Evolutionary conservation across 1,284 basidiomycete species (phyloP), one percentile per base, ranked within the genome.

Genomic region (Trichosporon sp.): DNA sequence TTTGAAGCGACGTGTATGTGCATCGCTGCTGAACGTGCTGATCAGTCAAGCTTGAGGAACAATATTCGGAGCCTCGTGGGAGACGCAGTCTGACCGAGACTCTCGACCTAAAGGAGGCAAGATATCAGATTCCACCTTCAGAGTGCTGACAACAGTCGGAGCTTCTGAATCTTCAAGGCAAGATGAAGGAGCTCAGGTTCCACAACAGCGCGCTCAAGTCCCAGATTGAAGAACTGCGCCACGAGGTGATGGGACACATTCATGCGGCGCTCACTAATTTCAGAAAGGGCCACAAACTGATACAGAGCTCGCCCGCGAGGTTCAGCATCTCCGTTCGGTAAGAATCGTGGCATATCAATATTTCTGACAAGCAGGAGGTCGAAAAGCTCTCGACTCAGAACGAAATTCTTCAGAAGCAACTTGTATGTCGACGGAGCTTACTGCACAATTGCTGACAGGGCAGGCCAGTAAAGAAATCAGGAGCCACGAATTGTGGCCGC

Each of bases 151-250:
- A 1, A 6, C 21, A 36, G 3, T 37, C 25, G 32, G 46, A 23
- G n/a, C 21, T 10, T 7, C 21, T 25, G 27, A 34, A 16, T 25
- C 34, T 58, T 1, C 32, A 58, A 25, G 65, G 67, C 37, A 67
- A 69, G 63, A 56, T 68, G 36, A 62, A 65, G 36, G 31, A 60
- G 13, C 29, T 66, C 1, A 34, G 62, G 16, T 56, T 57, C 32
- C 63, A 67, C 32, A 68, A 68, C n/a, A 44, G 59, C 10, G 25
- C 58, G 3, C 19, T 69, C 7, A 60, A 59, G 23, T 44, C 49
- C n/a, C 34, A 58, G 14, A 31, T 62, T 4, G 60, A 61, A 4
- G 70, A 71, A 54, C 49, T 69, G 4, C 49, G 56, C 4, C 49
- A 36, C 31, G 60, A 65, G 56, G 60, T 65, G 13, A 32, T 9